phyloP scores from a whole-genome alignment of 345 rosid genomes.

The Rhizophora mangle region DNA sequence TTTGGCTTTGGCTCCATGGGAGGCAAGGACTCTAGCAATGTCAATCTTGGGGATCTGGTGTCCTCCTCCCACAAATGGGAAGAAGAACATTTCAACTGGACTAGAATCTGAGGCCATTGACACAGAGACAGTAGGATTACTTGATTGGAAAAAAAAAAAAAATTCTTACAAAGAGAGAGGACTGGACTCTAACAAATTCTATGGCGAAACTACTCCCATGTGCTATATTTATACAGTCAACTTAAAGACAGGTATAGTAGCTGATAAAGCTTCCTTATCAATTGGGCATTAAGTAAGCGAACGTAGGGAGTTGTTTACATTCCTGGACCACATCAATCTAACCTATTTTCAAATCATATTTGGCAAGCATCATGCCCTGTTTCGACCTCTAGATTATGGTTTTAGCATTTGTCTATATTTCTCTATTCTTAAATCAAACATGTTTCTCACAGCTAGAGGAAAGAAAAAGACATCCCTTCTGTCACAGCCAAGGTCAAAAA shows the following conservation, averaged over 20 bases:
- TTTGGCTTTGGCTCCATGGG: conserved; percentile 32
- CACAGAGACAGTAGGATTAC: not conserved
- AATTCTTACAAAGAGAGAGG: not conserved
- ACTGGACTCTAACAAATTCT: not conserved
- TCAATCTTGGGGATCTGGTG: conserved; percentile 51
- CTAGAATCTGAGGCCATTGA: conserved; percentile 18
- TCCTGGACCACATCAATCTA: no score
- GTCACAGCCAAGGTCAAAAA: no score
- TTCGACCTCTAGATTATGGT: no score
- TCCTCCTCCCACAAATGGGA: conserved; percentile 47
- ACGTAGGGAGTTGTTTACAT: no score
- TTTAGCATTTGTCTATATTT: no score
- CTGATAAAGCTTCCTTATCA: not conserved
- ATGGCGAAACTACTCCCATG: not conserved
- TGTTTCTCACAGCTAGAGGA: no score
- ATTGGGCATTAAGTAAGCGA: conserved; percentile 3
- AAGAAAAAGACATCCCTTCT: no score
- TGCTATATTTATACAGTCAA: not conserved
- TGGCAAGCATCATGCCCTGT: no score
- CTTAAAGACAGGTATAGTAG: not conserved
- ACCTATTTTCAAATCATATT: no score
- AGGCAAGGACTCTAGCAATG: conserved; percentile 43
- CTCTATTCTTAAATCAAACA: no score
- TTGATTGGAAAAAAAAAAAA: not conserved
- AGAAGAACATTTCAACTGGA: conserved; percentile 38